These are phyloP conservation scores for Ustilago vetiveriae DNA, from an alignment of 1,284 basidiomycete genomes.

Conservation along the genomic window DNA sequence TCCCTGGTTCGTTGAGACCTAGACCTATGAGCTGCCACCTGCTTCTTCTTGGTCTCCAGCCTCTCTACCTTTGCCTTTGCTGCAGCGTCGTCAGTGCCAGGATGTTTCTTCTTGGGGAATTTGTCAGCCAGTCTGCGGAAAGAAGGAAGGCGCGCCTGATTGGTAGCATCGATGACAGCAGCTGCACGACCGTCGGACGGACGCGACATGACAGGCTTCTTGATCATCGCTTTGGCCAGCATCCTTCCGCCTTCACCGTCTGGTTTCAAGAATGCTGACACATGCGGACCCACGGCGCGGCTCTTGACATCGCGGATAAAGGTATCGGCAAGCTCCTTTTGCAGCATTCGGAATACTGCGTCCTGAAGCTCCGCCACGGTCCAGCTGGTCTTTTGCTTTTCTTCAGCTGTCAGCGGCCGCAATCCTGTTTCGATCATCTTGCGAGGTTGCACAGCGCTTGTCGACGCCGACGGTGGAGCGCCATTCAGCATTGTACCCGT, in stretches of 20 bases:
- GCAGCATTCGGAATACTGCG: slow-evolving; percentile 74
- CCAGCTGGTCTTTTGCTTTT: slow-evolving; percentile 70
- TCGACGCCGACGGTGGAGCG: neutral
- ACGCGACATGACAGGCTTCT: slow-evolving; percentile 5
- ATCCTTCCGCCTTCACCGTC: slow-evolving; percentile 69
- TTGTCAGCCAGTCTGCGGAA: slow-evolving; percentile 37
- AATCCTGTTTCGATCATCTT: slow-evolving; percentile 27
- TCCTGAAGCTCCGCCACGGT: slow-evolving; percentile 74
- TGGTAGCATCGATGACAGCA: neutral
- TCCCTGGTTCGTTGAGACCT: slow-evolving; percentile 6
- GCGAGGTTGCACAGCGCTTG: slow-evolving; percentile 1
- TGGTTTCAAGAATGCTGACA: slow-evolving; percentile 72
- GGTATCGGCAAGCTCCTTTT: slow-evolving; percentile 73
- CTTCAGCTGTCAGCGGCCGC: slow-evolving; percentile 25
- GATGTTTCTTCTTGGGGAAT: slow-evolving; percentile 9
- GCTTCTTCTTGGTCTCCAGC: slow-evolving; percentile 1
- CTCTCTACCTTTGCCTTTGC: slow-evolving; percentile 11
- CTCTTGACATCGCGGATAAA: slow-evolving; percentile 79
- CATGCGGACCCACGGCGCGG: slow-evolving; percentile 73
- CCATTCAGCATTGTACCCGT: neutral
- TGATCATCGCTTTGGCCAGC: slow-evolving; percentile 29
- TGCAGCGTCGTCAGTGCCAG: neutral
- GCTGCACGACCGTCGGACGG: neutral
- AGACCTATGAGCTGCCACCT: slow-evolving; percentile 1
- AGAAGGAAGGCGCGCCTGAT: slow-evolving; percentile 37